A percentile compares a stretch with the other conserved stretches of the same genome.
These are phyloP conservation scores for Stachybotrys elegans DNA, from an alignment of 2,329 filamentous ascomycete species.

Conservation along the genomic window DNA sequence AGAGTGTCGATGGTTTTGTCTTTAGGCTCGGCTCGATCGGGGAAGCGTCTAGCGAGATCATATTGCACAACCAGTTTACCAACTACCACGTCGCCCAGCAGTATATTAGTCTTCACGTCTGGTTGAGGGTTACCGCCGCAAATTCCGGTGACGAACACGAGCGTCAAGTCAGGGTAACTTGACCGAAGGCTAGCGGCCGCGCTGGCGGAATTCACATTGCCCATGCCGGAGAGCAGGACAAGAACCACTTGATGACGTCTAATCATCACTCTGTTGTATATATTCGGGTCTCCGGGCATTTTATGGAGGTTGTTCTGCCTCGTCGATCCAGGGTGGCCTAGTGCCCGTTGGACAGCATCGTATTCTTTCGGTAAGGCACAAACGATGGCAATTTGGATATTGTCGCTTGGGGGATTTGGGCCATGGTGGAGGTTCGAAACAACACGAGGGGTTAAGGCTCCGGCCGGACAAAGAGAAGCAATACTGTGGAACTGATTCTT, in stretches of 20 bases:
- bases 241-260: background rate
- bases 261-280: background rate
- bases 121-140: background rate
- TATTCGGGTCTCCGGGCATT: background rate
- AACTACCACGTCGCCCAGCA: background rate
- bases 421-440: background rate
- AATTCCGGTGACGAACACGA: background rate
- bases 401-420: background rate
- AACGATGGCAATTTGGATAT: background rate
- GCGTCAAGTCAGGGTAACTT: background rate
- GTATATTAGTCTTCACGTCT: background rate
- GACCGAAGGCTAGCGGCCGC: background rate
- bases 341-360: background rate
- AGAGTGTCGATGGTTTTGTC: background rate
- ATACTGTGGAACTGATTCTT: no score
- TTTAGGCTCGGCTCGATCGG: background rate
- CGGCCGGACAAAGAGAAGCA: no score
- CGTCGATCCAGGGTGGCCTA: background rate
- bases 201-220: background rate
- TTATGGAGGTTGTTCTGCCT: background rate
- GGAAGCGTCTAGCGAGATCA: background rate
- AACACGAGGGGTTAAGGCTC: no score
- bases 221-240: background rate
- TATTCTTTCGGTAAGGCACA: background rate
- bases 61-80: background rate